Evolutionary conservation across 192 early-diverging fungal genomes (phyloP), one percentile per base, ranked within the genome.

Genomic region (Haplosporangium gracile): DNA sequence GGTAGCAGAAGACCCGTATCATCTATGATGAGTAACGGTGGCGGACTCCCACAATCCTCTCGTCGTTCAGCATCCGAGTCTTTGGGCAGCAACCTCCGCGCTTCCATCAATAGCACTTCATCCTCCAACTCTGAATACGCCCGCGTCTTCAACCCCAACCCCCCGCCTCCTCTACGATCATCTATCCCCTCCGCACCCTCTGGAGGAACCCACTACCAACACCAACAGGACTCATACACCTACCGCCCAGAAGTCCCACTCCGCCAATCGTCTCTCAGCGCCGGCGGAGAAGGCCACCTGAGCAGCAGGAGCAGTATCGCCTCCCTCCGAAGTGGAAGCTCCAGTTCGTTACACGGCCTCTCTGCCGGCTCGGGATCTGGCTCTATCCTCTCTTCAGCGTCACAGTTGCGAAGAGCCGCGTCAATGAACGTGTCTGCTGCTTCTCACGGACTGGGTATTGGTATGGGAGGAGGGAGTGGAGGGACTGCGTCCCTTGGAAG

Each of bases 81-180:
- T 22, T 3, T 53, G 13, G 53, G 53, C 5, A 0, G 36, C 1
- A 57, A 22, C 32, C 2, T 20, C 24, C 49, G 72, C 29, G 32
- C 15, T 7, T 24, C 78, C 3, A 70, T 16, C 13, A 18, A 22
- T 43, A n/a, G 38, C 1, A 60, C 36, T 36, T 36, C 77, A 22
- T 55, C 78, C 15, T 34, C 24, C 5, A 29, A 47, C 7, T 57
- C 80, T 0, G 80, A 81, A 45, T 81, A 75, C 22, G 74, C 68
- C 13, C 80, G 80, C 45, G 80, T 75, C 38, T 81, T 57, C 55
- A 68, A 55, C 24, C 73, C 49, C 20, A 51, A 51, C 49, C 49
- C 49, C 5, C 49, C 49, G 20, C 49, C 80, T 22, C 74, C 63
- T 68, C 43, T 45, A 10, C 79, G 72, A 45, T 47, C 43, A 39